phyloP scores from a whole-genome alignment of 1,284 basidiomycete species.

The Ustilago esculenta region DNA sequence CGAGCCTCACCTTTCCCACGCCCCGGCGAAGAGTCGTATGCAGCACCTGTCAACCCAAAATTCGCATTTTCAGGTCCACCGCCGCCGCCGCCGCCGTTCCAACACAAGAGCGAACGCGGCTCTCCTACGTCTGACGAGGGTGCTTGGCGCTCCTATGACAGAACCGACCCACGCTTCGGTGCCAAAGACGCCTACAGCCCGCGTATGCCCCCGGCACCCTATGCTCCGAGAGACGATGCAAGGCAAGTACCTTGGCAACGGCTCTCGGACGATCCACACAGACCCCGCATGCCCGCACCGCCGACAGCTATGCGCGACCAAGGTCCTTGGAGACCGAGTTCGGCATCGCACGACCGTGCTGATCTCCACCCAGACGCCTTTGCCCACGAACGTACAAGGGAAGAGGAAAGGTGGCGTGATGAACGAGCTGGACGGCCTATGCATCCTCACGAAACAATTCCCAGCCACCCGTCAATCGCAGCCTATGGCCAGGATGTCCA shows the following conservation, averaged over 20 bases:
- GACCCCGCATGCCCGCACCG: conserved; percentile 26
- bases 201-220: conserved; percentile 7
- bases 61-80: conserved; percentile 13
- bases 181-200: conserved; percentile 27
- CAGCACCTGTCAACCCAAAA: conserved; percentile 1
- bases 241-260: conserved; percentile 18
- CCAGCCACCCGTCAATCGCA: conserved; percentile 4
- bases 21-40: conserved; percentile 10
- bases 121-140: conserved; percentile 20
- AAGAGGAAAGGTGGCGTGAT: conserved; percentile 27
- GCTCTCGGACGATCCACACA: conserved; percentile 16
- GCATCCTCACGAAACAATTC: conserved; percentile 14
- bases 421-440: conserved; percentile 15
- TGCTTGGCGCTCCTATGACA: conserved; percentile 22
- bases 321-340: conserved; percentile 16
- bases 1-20: conserved; percentile 10
- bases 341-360: conserved; percentile 10
- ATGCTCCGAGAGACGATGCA: conserved; percentile 14
- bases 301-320: conserved; percentile 13
- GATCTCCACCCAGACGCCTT: conserved; percentile 15
- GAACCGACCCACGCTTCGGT: conserved; percentile 17
- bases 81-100: conserved; percentile 15
- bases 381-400: conserved; percentile 20
- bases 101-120: conserved; percentile 13
- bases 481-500: conserved; percentile 13